Conservation (phyloP, 305 asterid species). For the Fraxinus baroniana region DNA sequence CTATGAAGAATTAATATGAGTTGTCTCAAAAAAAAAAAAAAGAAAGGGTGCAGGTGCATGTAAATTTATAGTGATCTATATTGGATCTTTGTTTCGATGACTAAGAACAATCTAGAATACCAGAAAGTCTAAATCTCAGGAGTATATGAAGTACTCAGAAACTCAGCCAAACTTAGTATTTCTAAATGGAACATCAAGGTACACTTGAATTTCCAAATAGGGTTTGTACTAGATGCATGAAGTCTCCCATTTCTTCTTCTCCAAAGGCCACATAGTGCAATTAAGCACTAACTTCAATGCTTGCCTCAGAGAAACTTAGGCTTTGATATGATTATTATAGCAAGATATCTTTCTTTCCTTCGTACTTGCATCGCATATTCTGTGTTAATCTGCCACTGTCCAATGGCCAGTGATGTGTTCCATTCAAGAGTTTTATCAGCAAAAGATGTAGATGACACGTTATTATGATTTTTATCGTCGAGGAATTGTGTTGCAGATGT, state of each 20-base stretch:
- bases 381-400: slow-evolving; percentile 14
- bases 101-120: background rate
- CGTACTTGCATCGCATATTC: slow-evolving; percentile 16
- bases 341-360: slow-evolving; percentile 20
- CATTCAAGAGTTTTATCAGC: slow-evolving; percentile 10
- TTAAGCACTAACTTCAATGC: background rate
- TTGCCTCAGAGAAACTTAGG: slow-evolving; percentile 10
- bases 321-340: slow-evolving; percentile 8
- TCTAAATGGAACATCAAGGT: slow-evolving; percentile 13
- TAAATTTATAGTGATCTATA: background rate
- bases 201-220: slow-evolving; percentile 9
- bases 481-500: slow-evolving; percentile 4
- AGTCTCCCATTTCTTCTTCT: slow-evolving; percentile 15
- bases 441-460: slow-evolving; percentile 10
- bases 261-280: background rate
- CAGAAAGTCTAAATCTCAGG: background rate
- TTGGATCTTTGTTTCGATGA: background rate
- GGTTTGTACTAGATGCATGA: slow-evolving; percentile 7
- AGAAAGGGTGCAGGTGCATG: background rate
- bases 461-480: slow-evolving; percentile 19
- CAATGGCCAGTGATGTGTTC: background rate
- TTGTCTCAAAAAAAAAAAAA: background rate
- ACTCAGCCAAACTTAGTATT: background rate
- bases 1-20: slow-evolving; percentile 1
- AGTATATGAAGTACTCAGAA: background rate